phyloP scores from a whole-genome alignment of 495 filamentous ascomycete species.

The Echria macrotheca region DNA sequence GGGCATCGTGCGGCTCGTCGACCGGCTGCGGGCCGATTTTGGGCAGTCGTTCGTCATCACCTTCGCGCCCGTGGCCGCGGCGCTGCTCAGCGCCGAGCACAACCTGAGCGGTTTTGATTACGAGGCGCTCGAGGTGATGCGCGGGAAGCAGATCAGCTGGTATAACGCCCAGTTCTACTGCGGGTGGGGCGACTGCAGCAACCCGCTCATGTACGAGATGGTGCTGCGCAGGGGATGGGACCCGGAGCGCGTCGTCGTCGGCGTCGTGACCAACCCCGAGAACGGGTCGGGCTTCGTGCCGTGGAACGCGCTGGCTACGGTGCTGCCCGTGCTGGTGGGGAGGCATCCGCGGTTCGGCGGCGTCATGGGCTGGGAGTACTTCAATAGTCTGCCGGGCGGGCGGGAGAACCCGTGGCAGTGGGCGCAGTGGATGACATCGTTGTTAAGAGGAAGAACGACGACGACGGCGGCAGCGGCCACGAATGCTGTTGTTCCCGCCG shows the following conservation, averaged over 20 bases:
- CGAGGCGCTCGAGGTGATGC: slow-evolving; percentile 58
- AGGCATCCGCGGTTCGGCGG: slow-evolving; percentile 57
- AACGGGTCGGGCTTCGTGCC: slow-evolving; percentile 53
- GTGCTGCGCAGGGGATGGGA: slow-evolving; percentile 72
- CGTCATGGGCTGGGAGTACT: slow-evolving; percentile 88
- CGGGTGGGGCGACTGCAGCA: slow-evolving; percentile 62
- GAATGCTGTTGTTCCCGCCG: too few species aligned
- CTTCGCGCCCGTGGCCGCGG: slow-evolving; percentile 72
- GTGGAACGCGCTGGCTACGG: slow-evolving; percentile 28
- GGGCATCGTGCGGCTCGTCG: slow-evolving; percentile 69
- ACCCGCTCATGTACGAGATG: slow-evolving; percentile 58
- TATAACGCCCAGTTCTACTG: slow-evolving; percentile 88
- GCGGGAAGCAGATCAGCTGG: slow-evolving; percentile 64
- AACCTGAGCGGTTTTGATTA: slow-evolving; percentile 76
- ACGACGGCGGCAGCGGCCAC: too few species aligned
- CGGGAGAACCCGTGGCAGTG: slow-evolving; percentile 39
- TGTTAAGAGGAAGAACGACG: not conserved
- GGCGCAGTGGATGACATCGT: slow-evolving; percentile 1
- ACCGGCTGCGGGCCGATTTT: slow-evolving; percentile 68
- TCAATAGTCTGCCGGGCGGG: slow-evolving; percentile 62
- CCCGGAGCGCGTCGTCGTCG: slow-evolving; percentile 65
- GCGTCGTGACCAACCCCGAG: slow-evolving; percentile 70
- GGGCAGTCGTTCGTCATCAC: slow-evolving; percentile 68
- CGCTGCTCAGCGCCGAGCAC: slow-evolving; percentile 47
- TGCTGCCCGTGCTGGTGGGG: slow-evolving; percentile 31